Percentiles rank a stretch among this genome's conserved stretches.
phyloP scores from a whole-genome alignment of 257 asterid genomes.

The Verbena officinalis region DNA sequence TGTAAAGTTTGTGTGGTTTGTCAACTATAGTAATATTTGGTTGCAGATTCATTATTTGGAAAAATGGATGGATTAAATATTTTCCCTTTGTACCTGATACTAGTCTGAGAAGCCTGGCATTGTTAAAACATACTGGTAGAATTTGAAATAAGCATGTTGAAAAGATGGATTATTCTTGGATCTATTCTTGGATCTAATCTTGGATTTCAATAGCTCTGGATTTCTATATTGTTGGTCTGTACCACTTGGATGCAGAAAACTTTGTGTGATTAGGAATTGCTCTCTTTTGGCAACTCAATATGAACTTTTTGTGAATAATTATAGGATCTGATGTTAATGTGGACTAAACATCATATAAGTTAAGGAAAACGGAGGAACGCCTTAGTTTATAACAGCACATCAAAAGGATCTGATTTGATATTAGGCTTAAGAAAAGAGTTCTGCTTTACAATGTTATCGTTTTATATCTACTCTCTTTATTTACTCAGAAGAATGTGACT shows the following conservation, averaged over 20 bases:
- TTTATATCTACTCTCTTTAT: background rate
- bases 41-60: conserved; percentile 7
- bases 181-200: too few species aligned
- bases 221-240: background rate
- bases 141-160: background rate
- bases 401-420: conserved; percentile 11
- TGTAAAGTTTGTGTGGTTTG: conserved; percentile 13
- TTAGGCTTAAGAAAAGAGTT: background rate
- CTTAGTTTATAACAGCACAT: conserved; percentile 12
- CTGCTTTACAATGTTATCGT: conserved; percentile 1
- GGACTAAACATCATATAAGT: conserved; percentile 3
- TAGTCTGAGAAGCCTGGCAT: background rate
- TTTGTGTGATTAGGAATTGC: background rate
- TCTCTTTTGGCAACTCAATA: background rate
- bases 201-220: background rate
- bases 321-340: too few species aligned
- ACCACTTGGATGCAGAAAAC: background rate
- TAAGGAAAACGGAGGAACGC: conserved; percentile 9
- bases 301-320: too few species aligned
- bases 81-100: background rate
- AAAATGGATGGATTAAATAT: background rate
- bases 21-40: background rate
- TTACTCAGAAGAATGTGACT: conserved; percentile 19
- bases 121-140: background rate
- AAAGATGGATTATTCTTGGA: background rate